Base-by-base conservation (phyloP, 192 early-diverging fungal genomes). In the Podila minutissima region DNA sequence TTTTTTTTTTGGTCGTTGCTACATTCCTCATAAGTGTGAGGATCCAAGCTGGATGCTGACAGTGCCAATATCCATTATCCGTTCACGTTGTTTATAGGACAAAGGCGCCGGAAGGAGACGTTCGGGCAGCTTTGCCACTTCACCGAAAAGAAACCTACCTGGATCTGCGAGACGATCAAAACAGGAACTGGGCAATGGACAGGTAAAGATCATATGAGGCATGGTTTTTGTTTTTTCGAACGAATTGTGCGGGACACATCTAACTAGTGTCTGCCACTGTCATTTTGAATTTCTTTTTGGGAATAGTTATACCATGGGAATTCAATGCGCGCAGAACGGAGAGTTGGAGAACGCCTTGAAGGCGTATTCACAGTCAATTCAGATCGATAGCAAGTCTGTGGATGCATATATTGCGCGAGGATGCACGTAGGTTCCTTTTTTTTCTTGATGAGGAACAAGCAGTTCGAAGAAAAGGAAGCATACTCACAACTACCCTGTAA, bases 121-220 rank as follows among this genome's bases (percentile, higher is more conserved):
- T 66, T 24, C 62, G 49, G 62, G 67, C 77, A 31, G 48, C n/a
- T 13, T 13, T 51, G 17, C 77, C 77, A 1, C 26, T 81, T 13
- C 77, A 81, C 28, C 26, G 77, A 20, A 81, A 73, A 57, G 77
- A 81, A 12, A 81, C 77, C 8, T 81, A 81, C 41, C 37, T 81
- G 66, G 71, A 81, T 66, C 46, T 81, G 38, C 77, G 77, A 15
- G 77, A 81, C 22, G 71, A 81, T 5, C 77, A 81, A 31, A 81
- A 81, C 35, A 68, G 77, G 37, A 69, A 69, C 41, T 81, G 77
- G 77, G 70, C 77, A 2, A 81, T 69, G 62, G 71, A 81, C 49
- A 81, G 77, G 77, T 81, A 81, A 32, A 4, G 19, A 22, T 26
- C 35, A 10, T 6, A 37, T 11, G 51, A 50, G 6, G 31, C n/a